Conservation (phyloP, 2,329 filamentous ascomycete genomes). For the Aspergillus intermedius region DNA sequence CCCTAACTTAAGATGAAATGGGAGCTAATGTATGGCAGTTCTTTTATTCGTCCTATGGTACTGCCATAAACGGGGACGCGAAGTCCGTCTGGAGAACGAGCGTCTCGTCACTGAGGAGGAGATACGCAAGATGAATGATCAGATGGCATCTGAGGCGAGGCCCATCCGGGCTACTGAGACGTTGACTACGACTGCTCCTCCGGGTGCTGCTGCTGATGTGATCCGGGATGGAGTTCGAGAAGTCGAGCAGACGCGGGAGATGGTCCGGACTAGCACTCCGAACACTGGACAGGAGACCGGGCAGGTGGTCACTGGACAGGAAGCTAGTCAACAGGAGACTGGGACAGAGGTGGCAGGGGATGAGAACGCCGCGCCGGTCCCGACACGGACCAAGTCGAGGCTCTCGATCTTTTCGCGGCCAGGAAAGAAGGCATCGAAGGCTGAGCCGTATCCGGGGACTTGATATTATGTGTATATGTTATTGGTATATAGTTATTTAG, state of each 20-base stretch:
- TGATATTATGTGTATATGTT: constrained; percentile 8
- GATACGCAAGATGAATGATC: constrained; percentile 34
- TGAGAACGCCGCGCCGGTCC: constrained; percentile 10
- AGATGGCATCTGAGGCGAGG: constrained; percentile 20
- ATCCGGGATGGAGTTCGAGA: constrained; percentile 36
- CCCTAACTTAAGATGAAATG: no score
- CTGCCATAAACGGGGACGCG: constrained; percentile 88
- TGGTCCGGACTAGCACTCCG: constrained; percentile 7
- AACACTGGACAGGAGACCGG: constrained; percentile 4
- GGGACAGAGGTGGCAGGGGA: not conserved
- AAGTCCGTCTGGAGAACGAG: constrained; percentile 67
- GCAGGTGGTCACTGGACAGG: constrained; percentile 1
- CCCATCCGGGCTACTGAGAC: constrained; percentile 29
- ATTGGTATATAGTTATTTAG: not conserved
- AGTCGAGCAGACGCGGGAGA: constrained; percentile 28
- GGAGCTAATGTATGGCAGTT: constrained; percentile 44
- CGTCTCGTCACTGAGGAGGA: constrained; percentile 43
- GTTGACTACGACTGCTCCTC: constrained; percentile 35
- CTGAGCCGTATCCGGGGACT: constrained; percentile 33
- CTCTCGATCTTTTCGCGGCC: constrained; percentile 24
- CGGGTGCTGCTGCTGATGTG: constrained; percentile 34
- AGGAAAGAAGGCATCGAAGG: constrained; percentile 15
- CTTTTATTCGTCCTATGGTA: constrained; percentile 96
- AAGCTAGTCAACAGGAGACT: constrained; percentile 6
- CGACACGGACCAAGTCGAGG: constrained; percentile 26